Percentiles rank a stretch among this genome's conserved stretches.
Evolutionary conservation across 2,329 filamentous ascomycete species (phyloP).

Genomic region (Trichoderma sp.): DNA sequence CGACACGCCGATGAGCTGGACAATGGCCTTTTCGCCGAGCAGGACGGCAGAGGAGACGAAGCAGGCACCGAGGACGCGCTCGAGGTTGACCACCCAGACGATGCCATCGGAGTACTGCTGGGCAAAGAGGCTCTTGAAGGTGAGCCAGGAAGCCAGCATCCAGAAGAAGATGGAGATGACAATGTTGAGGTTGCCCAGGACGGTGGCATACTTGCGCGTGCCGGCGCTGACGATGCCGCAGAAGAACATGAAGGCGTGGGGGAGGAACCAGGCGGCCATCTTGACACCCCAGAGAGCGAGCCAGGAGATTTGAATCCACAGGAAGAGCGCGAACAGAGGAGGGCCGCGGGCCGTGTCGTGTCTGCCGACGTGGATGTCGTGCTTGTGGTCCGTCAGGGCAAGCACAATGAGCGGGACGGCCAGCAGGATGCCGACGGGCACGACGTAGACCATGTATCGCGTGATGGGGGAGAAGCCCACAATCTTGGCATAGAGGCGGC

Average conservation of each 20-base stretch:
- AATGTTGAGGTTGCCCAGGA: slow-evolving; percentile 65
- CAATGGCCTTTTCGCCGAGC: slow-evolving; percentile 74
- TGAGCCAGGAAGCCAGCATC: slow-evolving; percentile 63
- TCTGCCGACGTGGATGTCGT: slow-evolving; percentile 44
- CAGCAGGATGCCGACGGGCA: slow-evolving; percentile 63
- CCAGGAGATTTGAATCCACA: slow-evolving; percentile 72
- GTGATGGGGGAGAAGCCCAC: slow-evolving; percentile 65
- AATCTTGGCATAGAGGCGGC: slow-evolving; percentile 65
- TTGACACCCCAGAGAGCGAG: slow-evolving; percentile 68
- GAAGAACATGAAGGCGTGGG: slow-evolving; percentile 67
- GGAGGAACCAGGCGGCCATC: slow-evolving; percentile 62
- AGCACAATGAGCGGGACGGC: slow-evolving; percentile 64
- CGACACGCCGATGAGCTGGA: slow-evolving; percentile 81
- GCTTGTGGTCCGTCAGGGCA: slow-evolving; percentile 46
- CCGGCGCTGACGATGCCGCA: slow-evolving; percentile 70
- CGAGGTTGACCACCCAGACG: slow-evolving; percentile 60
- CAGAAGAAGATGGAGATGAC: slow-evolving; percentile 70
- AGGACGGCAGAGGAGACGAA: slow-evolving; percentile 71
- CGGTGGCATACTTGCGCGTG: slow-evolving; percentile 69
- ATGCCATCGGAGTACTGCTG: slow-evolving; percentile 41
- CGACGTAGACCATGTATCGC: slow-evolving; percentile 68
- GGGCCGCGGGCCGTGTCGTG: slow-evolving; percentile 50
- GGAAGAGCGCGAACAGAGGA: slow-evolving; percentile 62
- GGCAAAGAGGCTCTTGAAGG: slow-evolving; percentile 60
- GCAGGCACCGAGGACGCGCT: slow-evolving; percentile 65